phyloP scores from a whole-genome alignment of 2,329 filamentous ascomycete genomes.

The Fusarium verrucosum region DNA sequence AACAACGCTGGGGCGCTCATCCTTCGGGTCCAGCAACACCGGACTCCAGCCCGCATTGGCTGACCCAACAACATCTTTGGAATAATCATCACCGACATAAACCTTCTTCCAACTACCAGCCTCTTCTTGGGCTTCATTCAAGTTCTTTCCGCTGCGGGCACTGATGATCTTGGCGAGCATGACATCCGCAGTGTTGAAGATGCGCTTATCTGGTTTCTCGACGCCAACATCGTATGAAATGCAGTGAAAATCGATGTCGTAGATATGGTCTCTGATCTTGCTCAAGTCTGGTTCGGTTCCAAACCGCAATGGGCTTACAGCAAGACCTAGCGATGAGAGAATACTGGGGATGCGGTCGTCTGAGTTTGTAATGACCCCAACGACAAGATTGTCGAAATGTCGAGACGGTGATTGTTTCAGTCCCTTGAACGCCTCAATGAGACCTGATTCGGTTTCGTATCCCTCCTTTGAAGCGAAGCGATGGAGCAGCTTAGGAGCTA shows the following conservation, averaged over 20 bases:
- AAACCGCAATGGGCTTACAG: slow-evolving; percentile 27
- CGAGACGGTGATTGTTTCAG: neutral
- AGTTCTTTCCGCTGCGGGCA: neutral
- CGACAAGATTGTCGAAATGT: slow-evolving; percentile 15
- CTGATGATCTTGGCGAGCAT: slow-evolving; percentile 45
- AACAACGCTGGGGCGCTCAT: neutral
- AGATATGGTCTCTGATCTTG: neutral
- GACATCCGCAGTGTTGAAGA: slow-evolving; percentile 64
- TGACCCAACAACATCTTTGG: slow-evolving; percentile 32
- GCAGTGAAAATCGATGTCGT: slow-evolving; percentile 36
- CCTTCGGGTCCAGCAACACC: slow-evolving; percentile 20
- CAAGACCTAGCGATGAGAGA: slow-evolving; percentile 26
- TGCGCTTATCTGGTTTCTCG: slow-evolving; percentile 65
- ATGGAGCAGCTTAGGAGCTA: slow-evolving; percentile 25
- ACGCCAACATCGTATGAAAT: slow-evolving; percentile 70
- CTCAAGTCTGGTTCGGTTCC: neutral
- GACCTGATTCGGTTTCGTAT: slow-evolving; percentile 12
- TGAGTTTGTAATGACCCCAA: slow-evolving; percentile 36
- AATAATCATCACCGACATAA: slow-evolving; percentile 33
- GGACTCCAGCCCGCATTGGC: slow-evolving; percentile 26
- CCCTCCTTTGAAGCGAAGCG: slow-evolving; percentile 29
- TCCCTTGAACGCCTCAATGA: neutral
- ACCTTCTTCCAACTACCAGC: slow-evolving; percentile 13
- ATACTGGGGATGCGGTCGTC: slow-evolving; percentile 37
- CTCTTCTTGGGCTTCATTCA: neutral